Base-by-base conservation (phyloP, 768 basidiomycete species). In the Amanita molliuscula region DNA sequence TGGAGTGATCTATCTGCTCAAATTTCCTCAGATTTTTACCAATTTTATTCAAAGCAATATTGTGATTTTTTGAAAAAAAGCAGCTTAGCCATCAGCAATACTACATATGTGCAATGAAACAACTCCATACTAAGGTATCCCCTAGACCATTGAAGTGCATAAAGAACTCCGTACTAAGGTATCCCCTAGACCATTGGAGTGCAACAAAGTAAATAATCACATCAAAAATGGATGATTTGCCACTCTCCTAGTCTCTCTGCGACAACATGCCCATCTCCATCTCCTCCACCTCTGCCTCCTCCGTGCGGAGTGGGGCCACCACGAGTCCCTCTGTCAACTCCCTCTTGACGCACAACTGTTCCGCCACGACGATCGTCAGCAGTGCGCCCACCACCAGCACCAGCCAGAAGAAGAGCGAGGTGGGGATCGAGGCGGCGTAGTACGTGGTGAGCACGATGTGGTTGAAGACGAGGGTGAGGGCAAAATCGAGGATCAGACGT, bases 391-490 rank as follows among this genome's bases (percentile, higher is more conserved):
- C 68, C n/a, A 77, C 65, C 61, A 94, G 71, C 44, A 94, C 73
- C 42, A 81, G 59, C 93, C 94, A 99, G 72, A 88, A 97, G 74
- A 95, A 98, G 31, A 89, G 62, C 1, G 91, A 94, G 0, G 88
- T 88, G 6, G 96, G 96, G 55, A 88, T 65, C 11, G 80, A 74
- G 10, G 81, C 78, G 2, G 90, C 79, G 64, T 91, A 92, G 68
- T 97, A 97, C 33, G 90, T 93, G 48, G 96, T 95, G 53, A 98
- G 70, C 49, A 98, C 84, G 51, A 95, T 70, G 65, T 99, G 96
- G 62, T 84, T 88, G 74, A 95, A 88, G 43, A 88, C 68, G 43
- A 98, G 78, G 0, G 96, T 98, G 53, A 95, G 64, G 7, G 90
- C 75, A 66, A 96, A 96, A 68, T 99, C 96, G 57, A 99, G 83